phyloP scores from a whole-genome alignment of 495 filamentous ascomycete genomes.

The Venustampulla echinocandica region DNA sequence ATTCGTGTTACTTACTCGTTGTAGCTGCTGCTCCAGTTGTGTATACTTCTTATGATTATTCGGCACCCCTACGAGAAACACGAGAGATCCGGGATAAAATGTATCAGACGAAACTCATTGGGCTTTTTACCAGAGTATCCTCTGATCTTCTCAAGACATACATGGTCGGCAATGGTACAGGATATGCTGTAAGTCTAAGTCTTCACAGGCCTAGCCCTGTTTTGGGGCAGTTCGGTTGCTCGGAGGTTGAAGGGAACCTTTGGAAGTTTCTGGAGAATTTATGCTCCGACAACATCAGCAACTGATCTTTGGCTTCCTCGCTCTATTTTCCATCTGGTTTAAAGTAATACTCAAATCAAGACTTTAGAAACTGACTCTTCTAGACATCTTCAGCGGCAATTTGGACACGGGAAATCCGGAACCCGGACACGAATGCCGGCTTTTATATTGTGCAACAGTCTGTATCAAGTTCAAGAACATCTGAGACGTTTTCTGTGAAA shows the following conservation, averaged over 20 bases:
- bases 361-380: constrained; percentile 1
- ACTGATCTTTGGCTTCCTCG: too few species aligned
- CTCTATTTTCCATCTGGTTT: too few species aligned
- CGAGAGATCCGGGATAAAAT: constrained; percentile 29
- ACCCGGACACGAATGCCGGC: constrained; percentile 44
- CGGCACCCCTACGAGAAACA: constrained; percentile 28
- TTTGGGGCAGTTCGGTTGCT: too few species aligned
- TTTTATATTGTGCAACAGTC: constrained; percentile 39
- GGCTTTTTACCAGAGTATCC: constrained; percentile 47
- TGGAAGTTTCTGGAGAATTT: too few species aligned
- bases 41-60: constrained; percentile 43
- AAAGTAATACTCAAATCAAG: neutral
- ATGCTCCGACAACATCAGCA: too few species aligned
- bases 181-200: constrained; percentile 33
- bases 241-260: too few species aligned
- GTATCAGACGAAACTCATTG: constrained; percentile 45
- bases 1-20: neutral
- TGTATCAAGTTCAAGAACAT: constrained; percentile 26
- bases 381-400: constrained; percentile 26
- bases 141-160: constrained; percentile 42
- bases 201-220: neutral
- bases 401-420: constrained; percentile 45
- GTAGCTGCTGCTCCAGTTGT: constrained; percentile 38
- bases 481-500: constrained; percentile 30
- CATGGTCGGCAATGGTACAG: constrained; percentile 50